Evolutionary conservation across 2,329 filamentous ascomycete species (phyloP).

Genomic region (Cladophialophora psammophila): DNA sequence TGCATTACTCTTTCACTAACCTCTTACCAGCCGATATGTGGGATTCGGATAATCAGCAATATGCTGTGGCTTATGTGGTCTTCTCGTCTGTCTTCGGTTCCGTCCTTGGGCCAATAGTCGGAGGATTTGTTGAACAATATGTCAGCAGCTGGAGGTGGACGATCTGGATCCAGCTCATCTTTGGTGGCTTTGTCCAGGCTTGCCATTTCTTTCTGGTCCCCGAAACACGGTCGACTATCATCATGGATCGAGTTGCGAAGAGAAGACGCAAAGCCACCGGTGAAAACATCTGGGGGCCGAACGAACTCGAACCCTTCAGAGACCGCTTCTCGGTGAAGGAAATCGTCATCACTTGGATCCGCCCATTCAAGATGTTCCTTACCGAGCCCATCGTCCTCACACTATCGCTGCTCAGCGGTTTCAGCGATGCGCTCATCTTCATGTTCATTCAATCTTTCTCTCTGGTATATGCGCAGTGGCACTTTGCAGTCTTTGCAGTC

Average conservation of each 20-base stretch:
- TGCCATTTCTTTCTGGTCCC: constrained; percentile 74
- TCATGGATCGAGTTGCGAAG: constrained; percentile 82
- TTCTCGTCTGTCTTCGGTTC: constrained; percentile 82
- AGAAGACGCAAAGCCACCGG: constrained; percentile 70
- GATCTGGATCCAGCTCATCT: constrained; percentile 86
- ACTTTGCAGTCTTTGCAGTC: constrained; percentile 58
- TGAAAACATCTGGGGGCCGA: constrained; percentile 72
- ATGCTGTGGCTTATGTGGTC: constrained; percentile 77
- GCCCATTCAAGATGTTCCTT: constrained; percentile 70
- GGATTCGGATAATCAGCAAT: constrained; percentile 74
- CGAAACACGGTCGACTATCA: constrained; percentile 77
- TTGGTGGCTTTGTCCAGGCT: constrained; percentile 73
- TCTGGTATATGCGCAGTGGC: constrained; percentile 67
- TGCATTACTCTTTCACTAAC: constrained; percentile 11
- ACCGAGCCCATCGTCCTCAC: constrained; percentile 70
- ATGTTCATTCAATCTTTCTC: constrained; percentile 70
- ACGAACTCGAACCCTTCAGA: constrained; percentile 69
- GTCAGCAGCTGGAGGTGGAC: constrained; percentile 74
- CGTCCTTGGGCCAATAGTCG: constrained; percentile 78
- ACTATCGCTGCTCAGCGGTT: constrained; percentile 69
- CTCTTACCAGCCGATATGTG: constrained; percentile 67
- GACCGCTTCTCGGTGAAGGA: constrained; percentile 64
- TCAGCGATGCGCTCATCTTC: constrained; percentile 71
- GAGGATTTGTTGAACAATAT: constrained; percentile 74
- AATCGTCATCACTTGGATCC: constrained; percentile 64